Base-by-base conservation (phyloP, 805 yeast genomes). In the Cyberlindnera sargentensis region DNA sequence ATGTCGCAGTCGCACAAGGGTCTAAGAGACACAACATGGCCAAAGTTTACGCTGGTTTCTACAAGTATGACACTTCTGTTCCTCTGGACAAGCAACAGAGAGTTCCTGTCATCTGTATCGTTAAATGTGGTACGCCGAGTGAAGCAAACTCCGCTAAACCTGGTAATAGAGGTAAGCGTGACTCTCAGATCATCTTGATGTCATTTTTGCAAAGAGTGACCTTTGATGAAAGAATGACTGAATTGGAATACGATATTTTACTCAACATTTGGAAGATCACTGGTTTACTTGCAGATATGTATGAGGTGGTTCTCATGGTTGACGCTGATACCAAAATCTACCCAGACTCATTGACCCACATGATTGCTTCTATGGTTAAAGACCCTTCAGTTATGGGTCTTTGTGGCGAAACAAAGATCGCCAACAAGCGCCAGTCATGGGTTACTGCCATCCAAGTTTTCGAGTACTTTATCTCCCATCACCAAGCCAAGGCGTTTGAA, bases 1-100 rank as follows among this genome's bases (percentile, higher is more conserved):
- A 93, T 61, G 95, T 93, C 32, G 95, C 98, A 6, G 97, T 93
- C 34, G 95, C 96, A 3, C 84, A 84, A 54, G 99, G 99, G 53
- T 56, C 85, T 4, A 93, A 88, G 67, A 82, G 99, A 61, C 99
- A 93, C 60, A 93, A 93, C 62, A 89, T 90, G 96, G 97, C 99
- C 28, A 91, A 90, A 64, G 89, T 91, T 3, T 91, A 88, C 58
- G 82, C 96, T 9, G 99, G 99, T 0, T 93, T 86, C 61, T 93
- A 93, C 68, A 82, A 82, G 52, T 93, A 90, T 60, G 80, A 86
- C 55, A 84, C 84, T 50, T 57, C 91, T 1, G 80, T 89, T 36
- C 86, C 91, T 2, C 66, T 68, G 2, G 90, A 84, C 48, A 84
- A 84, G 53, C 98, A 91, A 65, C 90, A 85, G 60, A 74, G 88